Base-by-base conservation (phyloP, 352 stramenopile genomes). In the Pythium brassicae region DNA sequence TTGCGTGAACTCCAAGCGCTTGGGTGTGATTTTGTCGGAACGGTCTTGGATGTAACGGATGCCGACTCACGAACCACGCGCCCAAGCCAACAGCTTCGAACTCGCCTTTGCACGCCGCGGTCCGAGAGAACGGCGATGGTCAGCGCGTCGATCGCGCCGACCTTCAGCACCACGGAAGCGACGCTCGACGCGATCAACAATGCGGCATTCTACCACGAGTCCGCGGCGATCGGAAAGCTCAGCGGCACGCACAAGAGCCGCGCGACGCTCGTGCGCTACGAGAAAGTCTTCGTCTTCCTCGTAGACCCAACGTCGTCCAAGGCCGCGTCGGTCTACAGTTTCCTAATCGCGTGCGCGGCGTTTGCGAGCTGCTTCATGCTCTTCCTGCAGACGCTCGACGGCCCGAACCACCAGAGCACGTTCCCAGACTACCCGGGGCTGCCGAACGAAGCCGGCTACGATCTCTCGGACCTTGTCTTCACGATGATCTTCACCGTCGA, bases 311-410 rank as follows among this genome's bases (percentile, higher is more conserved):
- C 77, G 15, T 91, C 80, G 25, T 91, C 80, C 17, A 70, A 68
- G n/a, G 63, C 55, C 4, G 76, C 77, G 25, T 76, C 78, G 42
- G 55, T 91, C 55, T 91, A 86, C 55, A 86, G 78, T 64, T 86
- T 84, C 52, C 73, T 89, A 58, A 91, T 91, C 63, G 74, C 69
- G 4, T 72, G 66, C 29, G 76, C 80, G 7, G 80, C 80, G 35
- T 84, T 91, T 44, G 69, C 69, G 39, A 87, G 76, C 59, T 91
- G 80, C 59, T 74, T 84, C 57, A 87, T 87, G 60, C 68, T 91
- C 49, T 87, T 89, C 44, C 43, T 91, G 10, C 72, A 86, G 55
- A 91, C 80, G 40, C 69, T 91, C n/a, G 78, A 89, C 53, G 80
- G 80, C 1, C 78, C 80, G 2, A 91, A 91, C 53, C 71, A 89